These are phyloP conservation scores for Penicillium argentinense DNA, from an alignment of 495 filamentous ascomycete species.

Conservation along the genomic window DNA sequence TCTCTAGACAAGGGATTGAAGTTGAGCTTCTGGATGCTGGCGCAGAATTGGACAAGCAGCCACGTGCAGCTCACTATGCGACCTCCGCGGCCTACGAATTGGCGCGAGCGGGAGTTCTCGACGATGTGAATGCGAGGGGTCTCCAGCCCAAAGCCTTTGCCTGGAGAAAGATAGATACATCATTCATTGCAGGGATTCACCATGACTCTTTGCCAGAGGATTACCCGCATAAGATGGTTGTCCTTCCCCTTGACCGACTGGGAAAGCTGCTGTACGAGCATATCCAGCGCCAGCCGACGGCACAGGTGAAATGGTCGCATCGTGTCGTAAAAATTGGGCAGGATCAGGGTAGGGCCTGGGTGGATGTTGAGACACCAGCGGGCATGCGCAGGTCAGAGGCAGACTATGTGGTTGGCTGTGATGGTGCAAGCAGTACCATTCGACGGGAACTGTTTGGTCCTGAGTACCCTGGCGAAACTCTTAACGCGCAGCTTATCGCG, in stretches of 20 bases:
- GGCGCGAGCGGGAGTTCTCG: conserved; percentile 53
- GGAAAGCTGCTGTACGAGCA: conserved; percentile 48
- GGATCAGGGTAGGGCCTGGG: conserved; percentile 48
- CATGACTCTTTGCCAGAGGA: conserved; percentile 31
- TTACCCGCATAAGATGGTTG: conserved; percentile 44
- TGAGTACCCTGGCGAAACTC: conserved; percentile 58
- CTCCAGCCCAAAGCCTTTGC: conserved; percentile 50
- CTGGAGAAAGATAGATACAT: conserved; percentile 51
- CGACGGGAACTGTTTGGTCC: conserved; percentile 56
- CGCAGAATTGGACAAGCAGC: conserved; percentile 50
- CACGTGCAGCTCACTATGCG: conserved; percentile 55
- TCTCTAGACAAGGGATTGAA: conserved; percentile 52
- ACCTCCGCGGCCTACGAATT: conserved; percentile 53
- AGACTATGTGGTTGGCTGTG: conserved; percentile 59
- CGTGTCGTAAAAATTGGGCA: conserved; percentile 50
- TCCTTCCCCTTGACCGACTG: conserved; percentile 47
- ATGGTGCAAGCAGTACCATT: conserved; percentile 57
- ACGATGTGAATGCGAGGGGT: conserved; percentile 49
- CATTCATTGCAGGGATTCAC: conserved; percentile 33
- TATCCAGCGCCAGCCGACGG: conserved; percentile 41
- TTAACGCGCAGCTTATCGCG: conserved; percentile 59
- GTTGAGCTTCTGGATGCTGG: conserved; percentile 54
- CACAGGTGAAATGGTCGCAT: conserved; percentile 48
- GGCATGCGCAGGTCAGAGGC: conserved; percentile 42
- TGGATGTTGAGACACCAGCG: conserved; percentile 46